Base-by-base conservation (phyloP, 2,329 filamentous ascomycete species). In the Talaromyces sp. region DNA sequence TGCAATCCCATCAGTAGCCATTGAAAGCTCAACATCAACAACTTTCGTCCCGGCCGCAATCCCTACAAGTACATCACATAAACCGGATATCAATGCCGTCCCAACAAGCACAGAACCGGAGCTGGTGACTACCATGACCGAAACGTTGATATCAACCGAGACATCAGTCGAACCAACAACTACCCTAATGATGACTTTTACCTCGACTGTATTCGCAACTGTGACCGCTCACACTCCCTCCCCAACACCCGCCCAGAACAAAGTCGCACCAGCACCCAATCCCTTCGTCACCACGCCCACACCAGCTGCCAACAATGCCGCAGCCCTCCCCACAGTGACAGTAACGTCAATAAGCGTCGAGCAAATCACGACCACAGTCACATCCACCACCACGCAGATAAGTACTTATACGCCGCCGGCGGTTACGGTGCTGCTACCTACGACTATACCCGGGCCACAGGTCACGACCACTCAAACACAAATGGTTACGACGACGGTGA, bases 381-480 rank as follows among this genome's bases (percentile, higher is more conserved):
- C 47, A 6, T 15, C 56, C 7, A 58, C 56, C n/a, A 45, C 36
- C 5, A 59, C 56, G 22, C n/a, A 40, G 22, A 27, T 38, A 38
- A 59, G 34, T 11, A 59, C 38, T 25, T 59, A 29, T 31, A 59
- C 56, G 15, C 56, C 56, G 22, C 36, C 38, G 25, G 11, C 36
- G 15, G 34, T 59, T 45, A 59, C 56, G 34, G 22, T 59, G 17
- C 15, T 25, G 1, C 36, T 29, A 15, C 36, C 36, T 27, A 25
- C 22, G 36, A 45, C 56, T 53, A 8, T 45, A 65, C 11, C 68
- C 61, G 10, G 56, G 5, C 56, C 36, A 13, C 56, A 43, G 56
- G 67, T 63, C 47, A 72, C 71, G 4, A 67, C 65, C 19, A 71
- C 69, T 11, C 64, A 64, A 4, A 71, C 69, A n/a, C 64, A 65